These are phyloP conservation scores for Exserohilum rostratum DNA, from an alignment of 2,329 filamentous ascomycete genomes.

Conservation along the genomic window DNA sequence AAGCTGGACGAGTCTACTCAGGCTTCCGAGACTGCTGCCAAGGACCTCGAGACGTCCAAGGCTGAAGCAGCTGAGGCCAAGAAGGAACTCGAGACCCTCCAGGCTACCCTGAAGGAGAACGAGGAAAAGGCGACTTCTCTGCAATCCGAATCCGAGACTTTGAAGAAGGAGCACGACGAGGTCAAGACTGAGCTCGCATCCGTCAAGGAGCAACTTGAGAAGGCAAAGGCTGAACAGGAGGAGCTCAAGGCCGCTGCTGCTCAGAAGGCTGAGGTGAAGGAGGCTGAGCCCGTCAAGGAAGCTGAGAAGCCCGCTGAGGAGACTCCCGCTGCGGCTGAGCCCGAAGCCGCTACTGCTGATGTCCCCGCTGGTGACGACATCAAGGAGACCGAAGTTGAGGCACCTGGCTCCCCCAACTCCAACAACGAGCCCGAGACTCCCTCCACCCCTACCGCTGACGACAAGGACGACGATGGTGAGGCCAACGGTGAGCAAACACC, in stretches of 20 bases:
- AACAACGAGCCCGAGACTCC: conserved; percentile 6
- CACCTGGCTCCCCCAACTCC: background rate
- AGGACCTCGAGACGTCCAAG: conserved; percentile 27
- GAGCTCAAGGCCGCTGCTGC: conserved; percentile 24
- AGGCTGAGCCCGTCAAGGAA: conserved; percentile 19
- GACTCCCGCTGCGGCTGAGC: background rate
- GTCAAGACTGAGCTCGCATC: conserved; percentile 27
- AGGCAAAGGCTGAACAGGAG: conserved; percentile 24
- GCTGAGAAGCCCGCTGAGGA: conserved; percentile 11
- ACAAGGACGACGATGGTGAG: conserved; percentile 1
- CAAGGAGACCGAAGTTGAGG: conserved; percentile 5
- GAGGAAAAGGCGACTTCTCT: conserved; percentile 22
- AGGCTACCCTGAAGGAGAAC: conserved; percentile 21
- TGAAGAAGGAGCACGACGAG: conserved; percentile 28
- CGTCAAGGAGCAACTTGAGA: conserved; percentile 29
- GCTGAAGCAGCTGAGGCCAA: conserved; percentile 22
- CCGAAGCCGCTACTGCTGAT: conserved; percentile 1
- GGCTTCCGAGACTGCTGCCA: conserved; percentile 17
- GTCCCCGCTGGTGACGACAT: conserved; percentile 3
- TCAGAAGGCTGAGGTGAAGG: conserved; percentile 27
- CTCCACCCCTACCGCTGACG: conserved; percentile 6
- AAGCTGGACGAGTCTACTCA: conserved; percentile 25
- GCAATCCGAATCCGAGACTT: conserved; percentile 19
- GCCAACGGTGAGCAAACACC: conserved; percentile 11
- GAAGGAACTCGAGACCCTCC: conserved; percentile 13